phyloP scores from a whole-genome alignment of 2,329 filamentous ascomycete genomes.

The Colletotrichum tanaceti region DNA sequence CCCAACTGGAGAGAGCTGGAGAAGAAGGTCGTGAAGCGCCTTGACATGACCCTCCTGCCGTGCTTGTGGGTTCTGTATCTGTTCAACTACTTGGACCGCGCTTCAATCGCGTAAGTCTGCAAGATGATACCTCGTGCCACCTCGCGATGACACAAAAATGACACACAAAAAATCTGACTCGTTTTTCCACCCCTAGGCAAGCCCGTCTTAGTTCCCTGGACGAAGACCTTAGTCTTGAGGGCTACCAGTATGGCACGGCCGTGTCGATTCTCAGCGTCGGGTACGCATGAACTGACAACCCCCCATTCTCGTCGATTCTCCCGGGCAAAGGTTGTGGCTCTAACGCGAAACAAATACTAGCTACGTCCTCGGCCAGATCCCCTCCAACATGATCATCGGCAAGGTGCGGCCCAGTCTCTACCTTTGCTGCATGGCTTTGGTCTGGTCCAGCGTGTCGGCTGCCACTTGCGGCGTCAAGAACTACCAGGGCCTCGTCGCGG shows the following conservation, averaged over 20 bases:
- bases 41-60: constrained; percentile 42
- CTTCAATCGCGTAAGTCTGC: constrained; percentile 40
- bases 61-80: constrained; percentile 43
- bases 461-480: constrained; percentile 41
- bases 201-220: constrained; percentile 43
- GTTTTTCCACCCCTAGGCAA: constrained; percentile 34
- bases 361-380: constrained; percentile 40
- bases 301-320: not conserved
- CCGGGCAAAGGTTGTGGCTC: accelerated
- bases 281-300: constrained; percentile 17
- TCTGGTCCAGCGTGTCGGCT: constrained; percentile 41
- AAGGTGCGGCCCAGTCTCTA: constrained; percentile 41
- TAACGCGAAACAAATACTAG: not conserved
- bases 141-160: accelerated
- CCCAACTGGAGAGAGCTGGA: constrained; percentile 42
- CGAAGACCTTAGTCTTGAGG: constrained; percentile 44
- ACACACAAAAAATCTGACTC: not conserved
- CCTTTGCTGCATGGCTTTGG: constrained; percentile 39
- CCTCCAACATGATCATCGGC: constrained; percentile 42
- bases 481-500: constrained; percentile 41
- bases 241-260: constrained; percentile 44
- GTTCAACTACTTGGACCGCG: constrained; percentile 43
- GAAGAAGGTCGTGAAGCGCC: constrained; percentile 41
- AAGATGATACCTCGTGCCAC: no score
- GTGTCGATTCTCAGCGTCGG: constrained; percentile 45